Evolutionary conservation across 2,329 filamentous ascomycete genomes (phyloP), one percentile per base, ranked within the genome.

Genomic region (Pezicula radicicola): DNA sequence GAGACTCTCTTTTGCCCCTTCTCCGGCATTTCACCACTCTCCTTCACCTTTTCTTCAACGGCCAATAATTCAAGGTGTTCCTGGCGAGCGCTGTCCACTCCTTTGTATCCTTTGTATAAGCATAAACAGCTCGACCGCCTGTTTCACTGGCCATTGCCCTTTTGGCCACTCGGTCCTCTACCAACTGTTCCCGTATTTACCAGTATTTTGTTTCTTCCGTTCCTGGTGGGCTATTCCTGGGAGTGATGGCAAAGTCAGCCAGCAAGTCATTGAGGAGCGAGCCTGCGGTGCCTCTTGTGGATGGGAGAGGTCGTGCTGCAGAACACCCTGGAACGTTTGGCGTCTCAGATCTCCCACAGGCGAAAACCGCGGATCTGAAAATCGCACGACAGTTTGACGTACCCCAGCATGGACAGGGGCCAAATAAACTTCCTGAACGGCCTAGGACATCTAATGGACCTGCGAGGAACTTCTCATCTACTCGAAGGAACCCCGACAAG

Each of bases 51-150:
- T 52, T 54, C 51, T 28, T 42, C 37, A 45, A 39, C 33, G 33
- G 30, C 35, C 42, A 41, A 46, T 50, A 19, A 44, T 50, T 51
- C 45, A 53, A 57, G 60, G 63, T 63, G 60, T 56, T 63, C 63
- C 63, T 60, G 62, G 63, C 50, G 63, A 64, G 51, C 63, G 30
- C 63, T 60, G 62, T 64, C 59, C 60, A 59, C 50, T 66, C 63
- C 53, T 66, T 65, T 53, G 19, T 19, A 19, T n/a, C 19, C 2
- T 2, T 19, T 2, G 42, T 41, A 54, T 53, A 46, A 56, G 58
- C 57, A 56, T 58, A 56, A 55, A 55, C 51, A 46, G 44, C 37
- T 47, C 30, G 35, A 25, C 43, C 39, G 30, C 39, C 28, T 49
- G 59, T 63, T 60, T 62, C 58, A 61, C 40, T 52, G 28, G 12